A percentile compares a stretch with the other conserved stretches of the same genome.
Conservation (phyloP, 768 basidiomycete genomes). For the Russula ochroleuca region DNA sequence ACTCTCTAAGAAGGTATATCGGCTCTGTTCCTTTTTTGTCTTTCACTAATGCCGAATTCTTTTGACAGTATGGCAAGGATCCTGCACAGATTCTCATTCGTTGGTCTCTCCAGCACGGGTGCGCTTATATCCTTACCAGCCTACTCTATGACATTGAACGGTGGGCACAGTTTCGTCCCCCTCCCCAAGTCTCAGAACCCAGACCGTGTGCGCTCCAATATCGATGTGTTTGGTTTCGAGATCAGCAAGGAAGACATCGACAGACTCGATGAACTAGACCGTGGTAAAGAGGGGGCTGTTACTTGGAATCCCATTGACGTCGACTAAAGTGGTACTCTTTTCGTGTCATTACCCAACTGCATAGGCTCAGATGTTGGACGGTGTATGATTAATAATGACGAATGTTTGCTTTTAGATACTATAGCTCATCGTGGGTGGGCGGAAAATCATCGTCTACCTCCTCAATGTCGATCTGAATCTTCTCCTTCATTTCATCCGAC, state of each 20-base stretch:
- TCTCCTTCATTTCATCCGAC: constrained; percentile 53
- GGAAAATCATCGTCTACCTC: constrained; percentile 66
- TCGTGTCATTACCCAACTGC: neutral
- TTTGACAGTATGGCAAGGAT: constrained; percentile 49
- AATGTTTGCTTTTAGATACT: constrained; percentile 25
- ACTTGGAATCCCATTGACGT: constrained; percentile 81
- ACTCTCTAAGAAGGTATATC: constrained; percentile 55
- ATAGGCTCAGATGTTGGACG: neutral
- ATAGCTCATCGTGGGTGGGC: constrained; percentile 66
- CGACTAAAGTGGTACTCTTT: constrained; percentile 17
- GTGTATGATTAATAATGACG: constrained; percentile 11
- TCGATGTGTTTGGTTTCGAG: constrained; percentile 71
- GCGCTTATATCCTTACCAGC: constrained; percentile 27
- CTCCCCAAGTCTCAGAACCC: constrained; percentile 78
- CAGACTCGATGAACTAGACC: constrained; percentile 63
- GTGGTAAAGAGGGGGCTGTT: constrained; percentile 65
- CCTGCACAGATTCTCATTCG: constrained; percentile 80
- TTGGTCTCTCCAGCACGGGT: constrained; percentile 88
- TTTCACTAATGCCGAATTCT: neutral
- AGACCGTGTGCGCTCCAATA: constrained; percentile 66
- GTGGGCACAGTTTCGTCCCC: constrained; percentile 57
- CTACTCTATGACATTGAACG: neutral
- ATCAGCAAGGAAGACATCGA: constrained; percentile 61
- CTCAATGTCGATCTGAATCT: constrained; percentile 61
- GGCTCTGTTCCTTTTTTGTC: neutral